A percentile compares a stretch with the other conserved stretches of the same genome.
Evolutionary conservation across 1,284 basidiomycete genomes (phyloP).

Genomic region (Ceratobasidium sp.): DNA sequence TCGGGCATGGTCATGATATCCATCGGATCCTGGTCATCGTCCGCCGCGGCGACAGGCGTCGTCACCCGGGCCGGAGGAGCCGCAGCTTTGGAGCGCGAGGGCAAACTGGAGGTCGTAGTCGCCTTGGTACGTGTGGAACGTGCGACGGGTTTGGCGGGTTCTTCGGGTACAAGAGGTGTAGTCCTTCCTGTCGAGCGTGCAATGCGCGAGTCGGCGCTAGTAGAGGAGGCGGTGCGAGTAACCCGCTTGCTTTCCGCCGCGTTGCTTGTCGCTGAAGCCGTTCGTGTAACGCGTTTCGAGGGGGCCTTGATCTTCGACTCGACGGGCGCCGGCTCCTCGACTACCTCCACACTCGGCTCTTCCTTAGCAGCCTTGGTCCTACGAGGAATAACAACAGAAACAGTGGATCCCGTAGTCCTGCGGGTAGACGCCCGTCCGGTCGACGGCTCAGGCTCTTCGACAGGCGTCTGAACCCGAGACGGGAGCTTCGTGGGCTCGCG

Average conservation of each 20-base stretch:
- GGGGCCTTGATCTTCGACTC: conserved; percentile 40
- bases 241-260: conserved; percentile 6
- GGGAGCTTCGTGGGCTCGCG: conserved; percentile 33
- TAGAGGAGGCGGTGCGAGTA: conserved; percentile 32
- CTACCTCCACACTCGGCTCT: neutral
- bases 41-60: conserved; percentile 22
- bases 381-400: conserved; percentile 41
- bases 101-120: neutral
- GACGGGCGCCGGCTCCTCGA: conserved; percentile 2
- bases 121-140: conserved; percentile 34
- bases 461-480: conserved; percentile 36
- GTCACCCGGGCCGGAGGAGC: conserved; percentile 5
- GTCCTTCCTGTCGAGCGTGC: conserved; percentile 12
- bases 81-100: conserved; percentile 22
- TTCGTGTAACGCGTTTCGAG: conserved; percentile 24
- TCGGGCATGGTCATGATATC: conserved; percentile 36
- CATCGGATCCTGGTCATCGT: conserved; percentile 36
- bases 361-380: neutral
- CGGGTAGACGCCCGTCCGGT: neutral
- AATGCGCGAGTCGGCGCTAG: neutral
- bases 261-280: conserved; percentile 23
- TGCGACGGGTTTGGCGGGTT: conserved; percentile 15
- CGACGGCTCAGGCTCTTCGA: conserved; percentile 21
- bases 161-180: conserved; percentile 1
- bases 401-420: neutral